Base-by-base conservation (phyloP, 345 rosid genomes). In the Raphanus sativus region DNA sequence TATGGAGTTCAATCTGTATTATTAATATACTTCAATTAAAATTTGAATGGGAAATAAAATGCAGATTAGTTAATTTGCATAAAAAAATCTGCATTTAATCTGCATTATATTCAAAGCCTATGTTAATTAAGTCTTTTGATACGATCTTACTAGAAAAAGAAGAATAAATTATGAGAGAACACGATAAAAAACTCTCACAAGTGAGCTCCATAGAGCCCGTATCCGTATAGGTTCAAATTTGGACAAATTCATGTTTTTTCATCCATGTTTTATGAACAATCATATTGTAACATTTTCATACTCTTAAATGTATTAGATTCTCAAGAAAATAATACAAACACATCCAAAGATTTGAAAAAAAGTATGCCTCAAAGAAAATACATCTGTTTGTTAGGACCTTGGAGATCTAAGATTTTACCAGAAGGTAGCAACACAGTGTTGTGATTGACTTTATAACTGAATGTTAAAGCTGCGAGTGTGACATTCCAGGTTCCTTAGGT, bases 401-500 rank as follows among this genome's bases (percentile, higher is more conserved):
- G 8, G 13, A 42, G 16, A 33, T 28, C 45, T 11, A 60, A 60
- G 64, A 12, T 52, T 52, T 60, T 10, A 76, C 70, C 58, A 59
- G 12, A 60, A 38, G 45, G 29, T 45, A 70, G 21, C 34, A 65
- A 34, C 73, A 56, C 80, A 77, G 80, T 75, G 21, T 54, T 54
- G 33, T 71, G 68, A 71, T 65, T 66, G 76, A 78, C 78, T 67
- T 56, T 38, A 38, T 38, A 88, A 62, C 62, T 84, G 83, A 45
- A 89, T 80, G 76, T 83, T 91, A 67, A 91, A 91, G 73, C 90
- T 87, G 74, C 91, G 77, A 29, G 97, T 84, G 45, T 91, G 92
- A 80, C 98, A 89, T 77, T 92, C 93, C 12, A 92, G 91, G 80
- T 88, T 90, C 82, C 81, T 88, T 83, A 86, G 6, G 86, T 92